Base-by-base conservation (phyloP, 2,329 filamentous ascomycete species). In the Aspergillus awamori region DNA sequence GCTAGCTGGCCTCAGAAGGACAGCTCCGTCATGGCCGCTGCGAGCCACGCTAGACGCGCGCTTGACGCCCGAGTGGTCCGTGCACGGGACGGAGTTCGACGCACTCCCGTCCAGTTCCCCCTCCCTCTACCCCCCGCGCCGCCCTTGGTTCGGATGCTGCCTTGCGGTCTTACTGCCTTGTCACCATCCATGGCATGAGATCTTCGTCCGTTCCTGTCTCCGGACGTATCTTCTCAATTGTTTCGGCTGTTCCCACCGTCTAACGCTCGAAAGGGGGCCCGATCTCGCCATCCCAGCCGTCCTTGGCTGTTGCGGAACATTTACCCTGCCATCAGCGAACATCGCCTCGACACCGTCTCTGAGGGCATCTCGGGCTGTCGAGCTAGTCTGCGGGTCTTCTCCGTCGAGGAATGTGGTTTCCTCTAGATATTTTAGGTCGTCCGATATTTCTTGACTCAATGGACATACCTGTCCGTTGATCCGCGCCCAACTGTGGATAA, bases 381-480 rank as follows among this genome's bases (percentile, higher is more conserved):
- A 65, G 61, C 61, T 62, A 39, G 58, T 49, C 59, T 43, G 51
- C 58, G 56, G 59, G 63, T 58, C 59, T 61, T 65, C 53, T 62
- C 61, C 64, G 65, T 61, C 65, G 67, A 74, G 77, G 76, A 77
- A 78, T 79, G 76, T 70, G 69, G 73, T 67, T 70, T 71, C 64
- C 69, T 72, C 66, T 70, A 63, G 59, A 64, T 64, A 64, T 49
- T 58, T 60, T 68, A 62, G 67, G 66, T 72, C 66, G 66, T 59
- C 67, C 66, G 66, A 62, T 70, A 59, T 69, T 71, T 60, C 61
- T 69, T 66, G 69, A 68, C 73, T 78, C 76, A 74, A 79, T 79
- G 77, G 77, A 72, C 70, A 74, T 67, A 62, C 64, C 63, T 66
- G 67, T 73, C 68, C 70, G 72, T 69, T 79, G 71, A 79, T 69